Evolutionary conservation across 331 rosid genomes (phyloP).

Genomic region (Acacia concinna): DNA sequence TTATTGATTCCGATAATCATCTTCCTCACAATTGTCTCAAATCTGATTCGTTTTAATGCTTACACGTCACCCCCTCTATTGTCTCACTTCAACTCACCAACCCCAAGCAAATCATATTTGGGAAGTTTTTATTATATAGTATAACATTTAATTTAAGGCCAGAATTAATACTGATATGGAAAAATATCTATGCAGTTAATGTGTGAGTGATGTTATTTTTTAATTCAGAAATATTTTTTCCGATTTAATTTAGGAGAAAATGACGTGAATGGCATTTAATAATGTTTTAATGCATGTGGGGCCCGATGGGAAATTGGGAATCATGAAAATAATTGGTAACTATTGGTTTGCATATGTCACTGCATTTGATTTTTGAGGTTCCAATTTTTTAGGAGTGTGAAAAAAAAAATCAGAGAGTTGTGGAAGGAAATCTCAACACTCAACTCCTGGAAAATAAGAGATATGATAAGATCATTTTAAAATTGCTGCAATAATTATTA

Average conservation of each 20-base stretch:
- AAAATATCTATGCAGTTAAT: not conserved
- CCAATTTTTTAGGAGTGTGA: not conserved
- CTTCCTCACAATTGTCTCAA: slow-evolving; percentile 26
- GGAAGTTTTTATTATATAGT: not conserved
- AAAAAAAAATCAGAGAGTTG: not conserved
- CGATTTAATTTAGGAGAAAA: not conserved
- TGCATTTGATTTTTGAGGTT: not conserved
- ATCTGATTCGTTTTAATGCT: slow-evolving; percentile 32
- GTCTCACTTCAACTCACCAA: slow-evolving; percentile 34
- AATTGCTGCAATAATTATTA: not conserved
- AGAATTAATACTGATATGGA: not conserved
- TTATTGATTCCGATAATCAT: slow-evolving; percentile 33
- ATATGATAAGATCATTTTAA: not conserved
- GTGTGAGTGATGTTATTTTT: not conserved
- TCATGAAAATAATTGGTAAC: not conserved
- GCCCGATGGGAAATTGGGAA: not conserved
- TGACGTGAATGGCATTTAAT: not conserved
- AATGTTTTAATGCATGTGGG: not conserved
- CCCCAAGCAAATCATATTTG: slow-evolving; percentile 30
- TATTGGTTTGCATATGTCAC: not conserved
- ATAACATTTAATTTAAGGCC: not conserved
- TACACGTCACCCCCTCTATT: slow-evolving; percentile 27
- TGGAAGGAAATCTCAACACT: not conserved
- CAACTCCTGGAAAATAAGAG: not conserved
- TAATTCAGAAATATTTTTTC: too few species aligned